Percentiles rank a stretch among this genome's conserved stretches.
Evolutionary conservation across 2,329 filamentous ascomycete genomes (phyloP).

Genomic region (Geoglossum cookeanum): DNA sequence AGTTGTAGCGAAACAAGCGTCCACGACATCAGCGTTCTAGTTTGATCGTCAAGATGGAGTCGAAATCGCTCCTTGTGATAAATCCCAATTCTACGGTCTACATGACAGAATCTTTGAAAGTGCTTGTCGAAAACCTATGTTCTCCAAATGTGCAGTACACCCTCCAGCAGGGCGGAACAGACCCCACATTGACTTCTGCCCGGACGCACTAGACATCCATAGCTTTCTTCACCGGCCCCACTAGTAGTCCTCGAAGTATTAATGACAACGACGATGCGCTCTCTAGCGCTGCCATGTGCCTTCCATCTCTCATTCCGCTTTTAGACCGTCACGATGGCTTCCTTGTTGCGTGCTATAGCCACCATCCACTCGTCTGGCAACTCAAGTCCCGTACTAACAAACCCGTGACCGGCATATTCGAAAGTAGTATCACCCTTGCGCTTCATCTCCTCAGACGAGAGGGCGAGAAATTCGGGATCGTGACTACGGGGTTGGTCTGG

Average conservation of each 20-base stretch:
- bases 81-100: slow-evolving; percentile 59
- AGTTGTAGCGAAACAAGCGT: no score
- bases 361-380: slow-evolving; percentile 53
- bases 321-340: slow-evolving; percentile 43
- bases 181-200: neutral
- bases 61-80: slow-evolving; percentile 40
- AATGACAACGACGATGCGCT: slow-evolving; percentile 52
- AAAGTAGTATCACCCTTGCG: slow-evolving; percentile 52
- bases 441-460: slow-evolving; percentile 32
- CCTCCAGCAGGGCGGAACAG: no score
- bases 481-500: slow-evolving; percentile 77
- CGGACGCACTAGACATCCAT: slow-evolving; percentile 24
- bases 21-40: neutral
- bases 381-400: slow-evolving; percentile 30
- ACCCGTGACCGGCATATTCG: slow-evolving; percentile 67
- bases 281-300: slow-evolving; percentile 41
- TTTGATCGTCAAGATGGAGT: neutral
- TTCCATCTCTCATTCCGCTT: slow-evolving; percentile 30
- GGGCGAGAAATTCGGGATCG: slow-evolving; percentile 54
- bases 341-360: slow-evolving; percentile 74
- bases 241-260: slow-evolving; percentile 50
- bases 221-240: slow-evolving; percentile 46
- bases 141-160: slow-evolving; percentile 21
- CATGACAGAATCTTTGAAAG: slow-evolving; percentile 51
- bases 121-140: slow-evolving; percentile 25